Base-by-base conservation (phyloP, 352 stramenopile species). In the Pythium pyrilobum region DNA sequence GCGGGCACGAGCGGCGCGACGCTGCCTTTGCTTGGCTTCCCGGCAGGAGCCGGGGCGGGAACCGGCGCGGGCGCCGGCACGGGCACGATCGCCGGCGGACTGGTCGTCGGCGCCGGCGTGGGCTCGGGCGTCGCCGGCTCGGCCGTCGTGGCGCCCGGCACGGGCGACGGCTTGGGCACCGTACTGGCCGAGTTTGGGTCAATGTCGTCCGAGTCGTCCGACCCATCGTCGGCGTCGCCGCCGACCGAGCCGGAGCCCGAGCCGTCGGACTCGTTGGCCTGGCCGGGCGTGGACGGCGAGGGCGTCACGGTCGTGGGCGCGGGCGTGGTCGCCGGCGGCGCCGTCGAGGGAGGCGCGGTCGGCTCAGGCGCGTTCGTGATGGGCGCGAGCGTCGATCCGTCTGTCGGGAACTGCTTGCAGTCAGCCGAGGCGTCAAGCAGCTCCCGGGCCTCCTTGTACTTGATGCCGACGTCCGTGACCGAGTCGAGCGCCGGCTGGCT, bases 391-490 rank as follows among this genome's bases (percentile, higher is more conserved):
- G 54, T 50, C 18, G 28, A 28, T 8, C 24, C 48, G 28, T 21
- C 46, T 2, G 31, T n/a, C 16, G 21, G 21, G 25, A 53, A 9
- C 32, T 45, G 21, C 33, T 60, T 41, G 31, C 55, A 62, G 31
- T 56, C 38, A 3, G 46, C 46, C 27, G 55, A 62, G 3, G 46
- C 45, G 13, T 62, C 55, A 9, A 62, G 37, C 28, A 62, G 46
- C 45, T 62, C 44, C 5, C 55, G 55, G 4, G 56, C 45, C 5
- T 62, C 55, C 39, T 56, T 51, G 55, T 62, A 62, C 39, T 44
- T 56, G 37, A 62, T 33, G 16, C 55, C 55, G 21, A 62, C n/a
- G 37, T 52, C 28, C 9, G 46, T 32, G 4, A 62, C 55, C 28
- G 33, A 33, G 27, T 45, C 27, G 1, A 46, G 24, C 20, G 21